These are phyloP conservation scores for Dendrocalamus sinicus DNA, from an alignment of 176 grass and related monocot species.

Conservation along the genomic window DNA sequence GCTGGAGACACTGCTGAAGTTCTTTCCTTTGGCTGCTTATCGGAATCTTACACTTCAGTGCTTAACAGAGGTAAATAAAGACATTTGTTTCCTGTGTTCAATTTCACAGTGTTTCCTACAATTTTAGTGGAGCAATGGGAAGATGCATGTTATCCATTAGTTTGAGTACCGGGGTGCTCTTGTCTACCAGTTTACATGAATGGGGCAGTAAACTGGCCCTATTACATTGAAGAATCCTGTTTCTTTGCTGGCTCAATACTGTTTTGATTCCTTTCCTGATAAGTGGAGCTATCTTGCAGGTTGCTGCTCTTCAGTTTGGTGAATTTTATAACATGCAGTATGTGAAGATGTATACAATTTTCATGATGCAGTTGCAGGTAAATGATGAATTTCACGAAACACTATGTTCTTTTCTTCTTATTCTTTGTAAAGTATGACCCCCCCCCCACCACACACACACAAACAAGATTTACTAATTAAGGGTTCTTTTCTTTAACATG, in stretches of 20 bases:
- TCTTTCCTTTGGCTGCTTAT: conserved; percentile 86
- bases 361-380: conserved; percentile 97
- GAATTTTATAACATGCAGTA: conserved; percentile 96
- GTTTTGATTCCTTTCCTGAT: conserved; percentile 38
- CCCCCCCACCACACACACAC: too few species aligned
- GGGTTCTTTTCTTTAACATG: conserved; percentile 25
- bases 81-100: conserved; percentile 3
- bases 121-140: not conserved
- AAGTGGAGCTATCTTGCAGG: conserved; percentile 52
- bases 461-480: not conserved
- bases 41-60: conserved; percentile 98
- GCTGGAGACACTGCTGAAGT: conserved; percentile 94
- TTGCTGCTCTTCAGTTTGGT: conserved; percentile 97
- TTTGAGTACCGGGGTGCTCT: not conserved
- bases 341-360: conserved; percentile 97
- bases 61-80: conserved; percentile 77
- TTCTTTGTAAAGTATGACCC: not conserved
- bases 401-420: conserved; percentile 28
- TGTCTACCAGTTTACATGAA: not conserved
- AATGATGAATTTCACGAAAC: conserved; percentile 1
- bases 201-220: not conserved
- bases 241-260: not conserved
- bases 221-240: not conserved
- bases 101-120: not conserved
- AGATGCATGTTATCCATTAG: not conserved